Percentiles rank a stretch among this genome's conserved stretches.
phyloP scores from a whole-genome alignment of 1,139 yeast species.

The Saccharomyces hybrid region DNA sequence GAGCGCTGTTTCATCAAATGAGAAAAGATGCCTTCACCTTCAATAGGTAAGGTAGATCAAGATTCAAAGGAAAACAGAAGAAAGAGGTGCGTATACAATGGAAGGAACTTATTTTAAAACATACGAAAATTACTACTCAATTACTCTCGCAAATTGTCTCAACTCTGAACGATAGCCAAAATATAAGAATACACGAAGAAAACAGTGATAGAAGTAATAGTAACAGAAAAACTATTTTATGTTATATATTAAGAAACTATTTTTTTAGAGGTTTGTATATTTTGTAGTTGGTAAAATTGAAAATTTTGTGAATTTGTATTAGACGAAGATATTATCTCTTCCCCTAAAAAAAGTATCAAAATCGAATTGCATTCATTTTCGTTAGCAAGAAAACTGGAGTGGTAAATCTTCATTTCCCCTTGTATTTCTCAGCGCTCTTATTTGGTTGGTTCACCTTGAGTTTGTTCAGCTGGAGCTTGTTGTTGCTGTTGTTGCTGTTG shows the following conservation, averaged over 20 bases:
- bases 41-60: not conserved
- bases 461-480: conserved; percentile 40
- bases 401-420: not conserved
- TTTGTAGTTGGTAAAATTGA: not conserved
- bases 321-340: not conserved
- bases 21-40: not conserved
- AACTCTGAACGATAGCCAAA: not conserved
- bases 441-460: conserved; percentile 34
- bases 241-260: not conserved
- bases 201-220: not conserved
- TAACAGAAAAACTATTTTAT: not conserved
- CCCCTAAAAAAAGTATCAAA: not conserved
- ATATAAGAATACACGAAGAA: not conserved
- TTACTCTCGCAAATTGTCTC: not conserved
- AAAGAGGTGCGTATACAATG: not conserved
- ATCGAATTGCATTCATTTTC: not conserved
- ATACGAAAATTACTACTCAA: not conserved
- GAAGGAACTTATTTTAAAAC: not conserved
- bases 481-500: not conserved
- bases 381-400: conserved; percentile 1
- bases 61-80: not conserved
- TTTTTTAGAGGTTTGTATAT: not conserved
- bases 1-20: not conserved
- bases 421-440: conserved; percentile 3
- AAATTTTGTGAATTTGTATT: not conserved